phyloP scores from a whole-genome alignment of 345 rosid genomes.

The Arabidopsis arenosa region DNA sequence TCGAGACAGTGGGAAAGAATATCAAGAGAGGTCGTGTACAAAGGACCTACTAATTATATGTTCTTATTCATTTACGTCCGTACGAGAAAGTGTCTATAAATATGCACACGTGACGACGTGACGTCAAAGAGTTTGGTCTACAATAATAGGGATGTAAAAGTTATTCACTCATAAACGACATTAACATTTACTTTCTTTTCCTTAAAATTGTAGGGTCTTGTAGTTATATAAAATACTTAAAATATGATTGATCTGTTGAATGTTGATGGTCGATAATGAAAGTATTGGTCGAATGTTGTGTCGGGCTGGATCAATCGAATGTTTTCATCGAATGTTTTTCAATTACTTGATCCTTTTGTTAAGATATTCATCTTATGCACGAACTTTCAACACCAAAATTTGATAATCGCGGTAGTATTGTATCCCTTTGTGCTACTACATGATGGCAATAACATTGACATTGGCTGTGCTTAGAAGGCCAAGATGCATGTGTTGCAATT shows the following conservation, averaged over 20 bases:
- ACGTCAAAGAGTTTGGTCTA: neutral
- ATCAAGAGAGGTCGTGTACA: neutral
- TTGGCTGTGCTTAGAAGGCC: no score
- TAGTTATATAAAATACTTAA: neutral
- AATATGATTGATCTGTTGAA: neutral
- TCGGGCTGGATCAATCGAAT: no score
- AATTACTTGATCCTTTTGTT: no score
- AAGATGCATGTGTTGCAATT: no score
- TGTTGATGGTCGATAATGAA: neutral
- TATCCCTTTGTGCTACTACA: no score
- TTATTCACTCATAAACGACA: neutral
- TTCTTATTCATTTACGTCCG: neutral
- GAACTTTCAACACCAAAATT: no score
- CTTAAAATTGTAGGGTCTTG: neutral
- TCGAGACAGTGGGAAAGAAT: slow-evolving; percentile 5
- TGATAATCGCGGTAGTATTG: no score
- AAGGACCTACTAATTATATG: neutral
- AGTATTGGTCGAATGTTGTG: neutral
- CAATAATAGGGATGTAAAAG: neutral
- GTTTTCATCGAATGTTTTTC: no score
- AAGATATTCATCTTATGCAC: no score
- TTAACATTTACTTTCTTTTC: neutral
- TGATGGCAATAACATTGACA: no score
- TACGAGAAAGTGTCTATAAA: neutral
- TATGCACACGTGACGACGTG: neutral